Evolutionary conservation across 768 basidiomycete species (phyloP), one percentile per base, ranked within the genome.

Genomic region (Auricularia sp.): DNA sequence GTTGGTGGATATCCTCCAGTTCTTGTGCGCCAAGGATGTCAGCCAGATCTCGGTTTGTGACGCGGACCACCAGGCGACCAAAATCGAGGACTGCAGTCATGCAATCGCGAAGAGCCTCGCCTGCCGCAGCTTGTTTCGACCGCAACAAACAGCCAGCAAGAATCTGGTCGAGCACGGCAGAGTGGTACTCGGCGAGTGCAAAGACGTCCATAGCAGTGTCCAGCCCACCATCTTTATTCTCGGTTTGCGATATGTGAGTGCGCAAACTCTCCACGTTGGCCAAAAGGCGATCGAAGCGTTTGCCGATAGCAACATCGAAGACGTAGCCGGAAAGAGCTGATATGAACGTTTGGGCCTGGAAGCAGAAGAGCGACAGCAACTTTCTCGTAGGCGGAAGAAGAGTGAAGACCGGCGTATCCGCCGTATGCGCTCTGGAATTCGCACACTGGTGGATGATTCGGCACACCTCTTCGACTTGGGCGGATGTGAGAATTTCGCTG

Each of bases 281-380:
- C 44, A 90, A 72, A 76, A 95, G 92, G 1, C 82, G 78, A 66
- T 87, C 84, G 68, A 92, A 89, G 70, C 90, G 88, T 35, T 84
- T 84, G 13, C 85, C 82, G 65, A 96, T 92, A 2, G 85, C 93
- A n/a, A 83, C 84, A 72, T 93, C 90, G 64, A 87, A 87, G 24
- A 92, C 78, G 68, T 95, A 93, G 39, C 81, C 76, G 3, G 83
- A 83, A 36, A 95, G 77, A n/a, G 77, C 80, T 18, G 77, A 78
- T 45, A 93, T 77, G 75, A 94, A 92, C 4, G 85, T 78, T 33
- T 90, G 85, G 1, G 85, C 84, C 47, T 85, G 77, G 70, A 92
- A 93, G 56, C 91, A 85, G 69, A 93, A 87, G 68, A 85, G 83
- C 7, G 87, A 76, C 3, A 92, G 76, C 10, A 82, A 74, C 67